Percentiles rank a stretch among this genome's conserved stretches.
Conservation (phyloP, 1,139 yeast species). For the Saccharomyces hybrid region DNA sequence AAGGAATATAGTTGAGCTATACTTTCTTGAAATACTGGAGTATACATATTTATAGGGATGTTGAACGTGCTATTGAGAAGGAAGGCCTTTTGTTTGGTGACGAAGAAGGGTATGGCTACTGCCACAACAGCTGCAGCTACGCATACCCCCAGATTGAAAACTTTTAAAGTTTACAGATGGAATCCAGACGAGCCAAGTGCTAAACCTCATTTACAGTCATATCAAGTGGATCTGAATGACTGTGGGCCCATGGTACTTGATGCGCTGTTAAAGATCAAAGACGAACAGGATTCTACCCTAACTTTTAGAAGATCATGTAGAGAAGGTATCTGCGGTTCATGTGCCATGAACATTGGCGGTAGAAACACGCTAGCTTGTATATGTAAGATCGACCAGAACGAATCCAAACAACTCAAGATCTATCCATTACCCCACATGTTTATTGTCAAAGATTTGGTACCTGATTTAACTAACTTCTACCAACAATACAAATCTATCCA, state of each 20-base stretch:
- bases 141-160: slow-evolving; percentile 53
- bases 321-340: slow-evolving; percentile 99
- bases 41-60: slow-evolving; percentile 3
- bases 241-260: slow-evolving; percentile 99
- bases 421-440: slow-evolving; percentile 98
- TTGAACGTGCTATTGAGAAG: slow-evolving; percentile 10
- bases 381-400: slow-evolving; percentile 83
- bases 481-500: slow-evolving; percentile 97
- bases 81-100: slow-evolving; percentile 7
- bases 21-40: not conserved
- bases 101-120: slow-evolving; percentile 28
- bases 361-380: slow-evolving; percentile 93
- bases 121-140: slow-evolving; percentile 22
- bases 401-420: slow-evolving; percentile 68
- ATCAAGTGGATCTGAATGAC: slow-evolving; percentile 75
- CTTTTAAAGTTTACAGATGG: slow-evolving; percentile 95
- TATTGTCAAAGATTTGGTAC: slow-evolving; percentile 93
- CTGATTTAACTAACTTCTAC: slow-evolving; percentile 95
- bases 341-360: slow-evolving; percentile 99
- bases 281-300: slow-evolving; percentile 91
- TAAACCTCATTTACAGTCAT: slow-evolving; percentile 81
- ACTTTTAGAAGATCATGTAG: slow-evolving; percentile 98
- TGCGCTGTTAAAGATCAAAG: slow-evolving; percentile 88
- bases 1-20: not conserved
- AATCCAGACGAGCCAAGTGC: slow-evolving; percentile 94